Conservation (phyloP, 2,329 filamentous ascomycete species). For the Thermothelomyces thermophilus region DNA sequence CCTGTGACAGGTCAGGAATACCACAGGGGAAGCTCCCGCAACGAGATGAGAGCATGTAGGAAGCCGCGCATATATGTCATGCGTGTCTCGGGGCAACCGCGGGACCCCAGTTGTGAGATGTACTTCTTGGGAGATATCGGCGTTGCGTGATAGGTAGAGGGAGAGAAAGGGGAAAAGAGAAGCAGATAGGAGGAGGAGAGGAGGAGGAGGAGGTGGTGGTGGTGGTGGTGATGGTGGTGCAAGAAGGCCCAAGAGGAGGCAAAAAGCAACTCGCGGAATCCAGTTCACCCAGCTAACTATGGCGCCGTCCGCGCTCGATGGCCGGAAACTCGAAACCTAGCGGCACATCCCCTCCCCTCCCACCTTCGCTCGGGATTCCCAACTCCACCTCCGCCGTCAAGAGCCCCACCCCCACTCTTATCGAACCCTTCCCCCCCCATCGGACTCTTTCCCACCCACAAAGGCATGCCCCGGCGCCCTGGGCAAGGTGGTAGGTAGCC, state of each 20-base stretch:
- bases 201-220: too few species aligned
- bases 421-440: too few species aligned
- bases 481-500: too few species aligned
- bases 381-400: conserved; percentile 51
- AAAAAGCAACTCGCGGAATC: conserved; percentile 45
- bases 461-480: too few species aligned
- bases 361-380: conserved; percentile 43
- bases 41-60: too few species aligned
- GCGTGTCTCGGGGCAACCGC: conserved; percentile 1
- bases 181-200: not conserved
- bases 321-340: conserved; percentile 51
- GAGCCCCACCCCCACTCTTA: conserved; percentile 48
- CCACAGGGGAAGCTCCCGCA: too few species aligned
- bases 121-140: not conserved
- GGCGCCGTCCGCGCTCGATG: conserved; percentile 34
- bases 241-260: not conserved
- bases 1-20: too few species aligned
- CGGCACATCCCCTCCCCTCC: conserved; percentile 60
- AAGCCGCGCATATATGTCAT: not conserved
- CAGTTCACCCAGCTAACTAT: conserved; percentile 65
- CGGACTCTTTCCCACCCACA: too few species aligned
- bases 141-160: too few species aligned
- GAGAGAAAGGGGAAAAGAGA: not conserved
- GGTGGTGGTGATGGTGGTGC: not conserved
- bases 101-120: conserved; percentile 1